Percentiles rank a stretch among this genome's conserved stretches.
These are phyloP conservation scores for Senna siamea DNA, from an alignment of 306 rosid genomes.

Conservation along the genomic window DNA sequence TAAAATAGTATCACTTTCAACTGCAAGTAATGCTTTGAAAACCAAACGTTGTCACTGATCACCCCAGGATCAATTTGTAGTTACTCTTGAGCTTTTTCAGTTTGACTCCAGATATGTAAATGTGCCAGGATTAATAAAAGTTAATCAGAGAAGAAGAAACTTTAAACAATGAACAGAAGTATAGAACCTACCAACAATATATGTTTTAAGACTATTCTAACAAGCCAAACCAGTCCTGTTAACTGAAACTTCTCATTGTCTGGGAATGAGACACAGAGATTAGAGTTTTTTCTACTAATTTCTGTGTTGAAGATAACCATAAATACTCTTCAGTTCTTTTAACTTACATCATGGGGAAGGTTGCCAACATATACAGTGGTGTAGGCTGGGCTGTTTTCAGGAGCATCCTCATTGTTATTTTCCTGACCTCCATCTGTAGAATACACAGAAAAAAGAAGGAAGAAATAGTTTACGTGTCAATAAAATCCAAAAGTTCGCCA, in stretches of 20 bases:
- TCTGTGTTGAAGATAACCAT: constrained; percentile 30
- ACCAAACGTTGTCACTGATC: not conserved
- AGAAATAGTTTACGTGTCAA: constrained; percentile 20
- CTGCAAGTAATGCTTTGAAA: not conserved
- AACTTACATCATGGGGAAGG: constrained; percentile 68
- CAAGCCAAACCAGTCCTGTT: constrained; percentile 28
- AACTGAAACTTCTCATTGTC: constrained; percentile 8
- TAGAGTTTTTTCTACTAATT: constrained; percentile 1
- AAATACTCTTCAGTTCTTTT: constrained; percentile 32
- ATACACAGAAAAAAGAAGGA: constrained; percentile 17
- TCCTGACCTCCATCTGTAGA: constrained; percentile 61
- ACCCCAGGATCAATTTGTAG: not conserved
- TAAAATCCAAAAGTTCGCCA: constrained; percentile 31
- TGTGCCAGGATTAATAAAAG: too few species aligned
- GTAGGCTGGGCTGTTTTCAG: constrained; percentile 59
- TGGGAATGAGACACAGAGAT: constrained; percentile 13
- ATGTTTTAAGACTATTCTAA: constrained; percentile 21
- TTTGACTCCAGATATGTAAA: not conserved
- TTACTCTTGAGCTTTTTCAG: not conserved
- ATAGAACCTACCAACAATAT: not conserved
- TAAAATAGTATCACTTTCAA: not conserved
- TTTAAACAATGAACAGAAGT: not conserved
- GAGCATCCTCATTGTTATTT: constrained; percentile 58
- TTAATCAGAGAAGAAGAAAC: too few species aligned
- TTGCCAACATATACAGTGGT: constrained; percentile 72